A percentile compares a stretch with the other conserved stretches of the same genome.
Conservation (phyloP, 805 yeast species). For the Metschnikowia aberdeeniae region DNA sequence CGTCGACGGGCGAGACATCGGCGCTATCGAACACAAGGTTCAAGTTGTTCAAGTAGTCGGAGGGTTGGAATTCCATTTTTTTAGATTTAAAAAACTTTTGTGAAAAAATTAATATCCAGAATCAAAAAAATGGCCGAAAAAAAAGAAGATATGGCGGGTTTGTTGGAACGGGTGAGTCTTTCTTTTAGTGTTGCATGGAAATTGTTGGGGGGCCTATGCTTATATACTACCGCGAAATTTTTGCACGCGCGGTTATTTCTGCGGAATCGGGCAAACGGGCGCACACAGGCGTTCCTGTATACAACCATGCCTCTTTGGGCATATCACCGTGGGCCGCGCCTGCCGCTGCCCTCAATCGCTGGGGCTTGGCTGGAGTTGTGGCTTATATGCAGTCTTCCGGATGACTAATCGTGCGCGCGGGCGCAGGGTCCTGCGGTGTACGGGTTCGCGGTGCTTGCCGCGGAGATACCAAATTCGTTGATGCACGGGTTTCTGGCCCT, state of each 20-base stretch:
- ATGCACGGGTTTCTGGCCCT: too few relatives aligned
- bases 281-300: too few relatives aligned
- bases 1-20: conserved; percentile 20
- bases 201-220: background rate
- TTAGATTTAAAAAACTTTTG: conserved; percentile 7
- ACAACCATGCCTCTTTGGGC: too few relatives aligned
- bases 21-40: conserved; percentile 34
- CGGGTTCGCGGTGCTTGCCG: too few relatives aligned
- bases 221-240: background rate
- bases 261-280: background rate
- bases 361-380: too few relatives aligned
- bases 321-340: too few relatives aligned
- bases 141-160: conserved; percentile 2
- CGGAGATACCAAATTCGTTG: too few relatives aligned
- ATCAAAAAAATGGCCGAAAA: conserved; percentile 6
- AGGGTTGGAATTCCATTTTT: conserved; percentile 39
- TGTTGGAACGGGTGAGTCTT: background rate
- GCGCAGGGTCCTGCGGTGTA: too few relatives aligned
- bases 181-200: background rate
- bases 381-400: too few relatives aligned
- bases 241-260: background rate
- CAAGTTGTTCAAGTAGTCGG: conserved; percentile 38
- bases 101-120: conserved; percentile 1
- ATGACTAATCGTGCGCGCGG: too few relatives aligned
- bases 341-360: too few relatives aligned